These are phyloP conservation scores for Diutina catenulata DNA, from an alignment of 1,139 yeast species.

Conservation along the genomic window DNA sequence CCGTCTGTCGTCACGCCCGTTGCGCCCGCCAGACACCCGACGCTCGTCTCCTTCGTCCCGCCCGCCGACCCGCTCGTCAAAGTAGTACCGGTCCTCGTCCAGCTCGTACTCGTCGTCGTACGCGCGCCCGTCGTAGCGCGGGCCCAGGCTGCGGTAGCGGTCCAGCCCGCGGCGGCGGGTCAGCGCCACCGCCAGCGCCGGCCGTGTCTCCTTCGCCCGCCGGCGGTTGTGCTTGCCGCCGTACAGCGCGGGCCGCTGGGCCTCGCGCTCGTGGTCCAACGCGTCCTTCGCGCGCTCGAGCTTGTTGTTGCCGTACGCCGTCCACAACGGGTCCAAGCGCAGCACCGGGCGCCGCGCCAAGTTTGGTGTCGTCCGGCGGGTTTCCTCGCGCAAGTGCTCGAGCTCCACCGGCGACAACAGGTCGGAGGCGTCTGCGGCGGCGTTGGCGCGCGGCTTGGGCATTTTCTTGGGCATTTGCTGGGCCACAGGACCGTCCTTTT, in stretches of 20 bases:
- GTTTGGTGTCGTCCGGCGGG: constrained; percentile 30
- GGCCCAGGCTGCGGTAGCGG: constrained; percentile 1
- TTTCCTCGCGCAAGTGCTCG: not conserved
- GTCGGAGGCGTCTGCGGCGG: not conserved
- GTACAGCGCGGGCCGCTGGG: constrained; percentile 2
- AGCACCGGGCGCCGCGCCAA: constrained; percentile 55
- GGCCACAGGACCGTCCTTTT: not conserved
- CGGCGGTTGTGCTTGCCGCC: not conserved
- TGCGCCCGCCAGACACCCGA: too few relatives aligned
- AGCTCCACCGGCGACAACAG: too few relatives aligned
- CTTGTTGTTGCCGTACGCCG: constrained; percentile 37
- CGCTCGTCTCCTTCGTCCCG: too few relatives aligned
- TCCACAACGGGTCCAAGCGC: constrained; percentile 54
- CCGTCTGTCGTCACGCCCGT: too few relatives aligned
- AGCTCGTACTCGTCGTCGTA: not conserved
- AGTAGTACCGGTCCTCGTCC: too few relatives aligned
- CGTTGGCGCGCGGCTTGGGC: not conserved
- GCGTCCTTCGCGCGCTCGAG: constrained; percentile 34
- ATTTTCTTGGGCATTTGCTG: too few relatives aligned
- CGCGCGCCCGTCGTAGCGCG: not conserved
- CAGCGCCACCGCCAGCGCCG: not conserved
- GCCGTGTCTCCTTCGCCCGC: not conserved
- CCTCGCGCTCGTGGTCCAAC: constrained; percentile 26
- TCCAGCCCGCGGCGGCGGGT: not conserved
- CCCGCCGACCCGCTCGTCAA: too few relatives aligned